Base-by-base conservation (phyloP, 768 basidiomycete genomes). In the Daedaleopsis sinensis region DNA sequence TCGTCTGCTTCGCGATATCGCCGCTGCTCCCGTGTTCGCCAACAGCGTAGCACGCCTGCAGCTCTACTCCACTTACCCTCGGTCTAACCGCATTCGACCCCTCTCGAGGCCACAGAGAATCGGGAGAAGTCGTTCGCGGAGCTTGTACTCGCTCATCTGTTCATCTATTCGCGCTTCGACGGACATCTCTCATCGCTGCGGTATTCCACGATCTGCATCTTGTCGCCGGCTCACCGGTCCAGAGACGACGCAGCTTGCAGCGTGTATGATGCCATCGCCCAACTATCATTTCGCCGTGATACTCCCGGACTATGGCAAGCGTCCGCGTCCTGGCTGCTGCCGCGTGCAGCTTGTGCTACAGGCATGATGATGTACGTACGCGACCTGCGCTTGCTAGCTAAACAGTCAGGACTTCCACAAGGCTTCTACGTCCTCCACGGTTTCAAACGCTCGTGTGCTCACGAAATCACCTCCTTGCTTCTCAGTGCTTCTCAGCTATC, bases 181-280 rank as follows among this genome's bases (percentile, higher is more conserved):
- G 19, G 27, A 21, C 55, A 42, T 38, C 50, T 27, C 48, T 16
- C 55, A 36, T 39, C 39, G 43, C 15, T 50, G 55, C 23, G 47
- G n/a, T 13, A 27, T 24, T 49, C 47, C 55, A 55, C 43, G 61
- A 62, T 62, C 51, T 57, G 55, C 61, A 55, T 53, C 61, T 46
- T 51, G 35, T 47, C 43, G 51, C 61, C 55, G 55, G 51, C 46
- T 61, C 36, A 50, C 57, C 61, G 60, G 60, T 36, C 47, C 47
- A 48, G 44, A 47, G n/a, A 48, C 38, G 15, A n/a, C 35, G 32
- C 21, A 13, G 3, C 18, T 11, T 42, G 49, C 23, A 42, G 52
- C 44, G n/a, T 32, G 44, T 19, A 62, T 57, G 58, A 59, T 54
- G 52, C 58, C 52, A 54, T 59, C 53, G 46, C 46, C 18, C 19